These are phyloP conservation scores for Wickerhamomyces queroliae DNA, from an alignment of 805 yeast genomes.

Conservation along the genomic window DNA sequence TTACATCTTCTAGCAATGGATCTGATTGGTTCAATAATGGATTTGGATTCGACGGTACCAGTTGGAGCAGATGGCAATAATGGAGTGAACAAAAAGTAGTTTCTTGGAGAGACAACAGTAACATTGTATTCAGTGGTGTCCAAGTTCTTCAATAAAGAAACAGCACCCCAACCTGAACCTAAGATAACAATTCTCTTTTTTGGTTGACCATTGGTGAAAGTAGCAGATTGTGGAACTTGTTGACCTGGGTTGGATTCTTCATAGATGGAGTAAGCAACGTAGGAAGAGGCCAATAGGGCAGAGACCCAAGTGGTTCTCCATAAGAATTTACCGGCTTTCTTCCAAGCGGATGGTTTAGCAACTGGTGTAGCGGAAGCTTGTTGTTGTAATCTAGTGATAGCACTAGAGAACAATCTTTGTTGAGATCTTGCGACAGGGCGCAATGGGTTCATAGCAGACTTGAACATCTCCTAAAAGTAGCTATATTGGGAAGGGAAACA, in stretches of 20 bases:
- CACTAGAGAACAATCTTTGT: neutral
- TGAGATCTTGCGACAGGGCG: neutral
- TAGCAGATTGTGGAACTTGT: slow-evolving; percentile 56
- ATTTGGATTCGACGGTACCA: slow-evolving; percentile 84
- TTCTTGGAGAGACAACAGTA: slow-evolving; percentile 87
- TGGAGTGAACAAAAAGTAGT: slow-evolving; percentile 95
- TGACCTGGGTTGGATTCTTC: slow-evolving; percentile 55
- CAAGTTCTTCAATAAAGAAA: slow-evolving; percentile 74
- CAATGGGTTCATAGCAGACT: neutral
- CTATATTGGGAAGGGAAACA: no score
- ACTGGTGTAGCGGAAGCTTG: neutral
- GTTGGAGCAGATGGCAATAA: slow-evolving; percentile 91
- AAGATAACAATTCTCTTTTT: slow-evolving; percentile 52
- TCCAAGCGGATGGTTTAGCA: slow-evolving; percentile 17
- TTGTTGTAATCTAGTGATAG: slow-evolving; percentile 1
- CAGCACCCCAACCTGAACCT: slow-evolving; percentile 95
- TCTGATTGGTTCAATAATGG: slow-evolving; percentile 92
- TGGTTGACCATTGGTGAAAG: slow-evolving; percentile 38
- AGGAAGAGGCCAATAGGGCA: slow-evolving; percentile 45
- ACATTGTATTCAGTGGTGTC: slow-evolving; percentile 88
- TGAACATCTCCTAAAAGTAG: no score
- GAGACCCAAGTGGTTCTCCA: slow-evolving; percentile 49
- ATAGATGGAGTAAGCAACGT: slow-evolving; percentile 57
- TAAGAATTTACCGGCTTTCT: slow-evolving; percentile 16
- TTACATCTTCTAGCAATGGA: slow-evolving; percentile 73